Conservation (phyloP, 192 early-diverging fungal genomes). For the Jimgerdemannia lactiflua region DNA sequence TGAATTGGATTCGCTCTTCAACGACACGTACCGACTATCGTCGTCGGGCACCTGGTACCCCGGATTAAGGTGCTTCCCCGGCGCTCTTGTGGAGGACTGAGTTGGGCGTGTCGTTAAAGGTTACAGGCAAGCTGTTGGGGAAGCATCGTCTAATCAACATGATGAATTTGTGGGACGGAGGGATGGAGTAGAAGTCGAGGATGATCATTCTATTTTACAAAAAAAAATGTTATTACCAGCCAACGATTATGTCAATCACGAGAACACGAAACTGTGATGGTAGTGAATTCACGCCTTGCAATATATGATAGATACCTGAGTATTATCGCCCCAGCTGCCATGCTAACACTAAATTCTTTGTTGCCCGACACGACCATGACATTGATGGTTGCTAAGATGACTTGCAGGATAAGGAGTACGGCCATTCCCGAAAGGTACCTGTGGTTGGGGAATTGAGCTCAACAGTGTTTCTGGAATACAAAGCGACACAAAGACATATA, state of each 20-base stretch:
- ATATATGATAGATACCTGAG: neutral
- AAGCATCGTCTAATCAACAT: too few relatives aligned
- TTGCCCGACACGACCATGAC: neutral
- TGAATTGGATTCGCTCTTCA: too few relatives aligned
- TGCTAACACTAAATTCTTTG: neutral
- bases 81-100: too few relatives aligned
- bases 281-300: neutral
- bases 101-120: too few relatives aligned
- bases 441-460: neutral
- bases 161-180: neutral
- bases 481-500: neutral
- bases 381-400: neutral
- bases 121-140: too few relatives aligned
- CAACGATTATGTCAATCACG: neutral
- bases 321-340: neutral
- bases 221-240: neutral
- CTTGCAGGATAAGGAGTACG: neutral
- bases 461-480: neutral
- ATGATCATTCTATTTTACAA: neutral
- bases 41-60: too few relatives aligned
- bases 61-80: too few relatives aligned
- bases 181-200: neutral
- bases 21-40: too few relatives aligned
- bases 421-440: neutral
- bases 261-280: neutral